These are phyloP conservation scores for Sporothrix luriei DNA, from an alignment of 2,329 filamentous ascomycete species.

Conservation along the genomic window DNA sequence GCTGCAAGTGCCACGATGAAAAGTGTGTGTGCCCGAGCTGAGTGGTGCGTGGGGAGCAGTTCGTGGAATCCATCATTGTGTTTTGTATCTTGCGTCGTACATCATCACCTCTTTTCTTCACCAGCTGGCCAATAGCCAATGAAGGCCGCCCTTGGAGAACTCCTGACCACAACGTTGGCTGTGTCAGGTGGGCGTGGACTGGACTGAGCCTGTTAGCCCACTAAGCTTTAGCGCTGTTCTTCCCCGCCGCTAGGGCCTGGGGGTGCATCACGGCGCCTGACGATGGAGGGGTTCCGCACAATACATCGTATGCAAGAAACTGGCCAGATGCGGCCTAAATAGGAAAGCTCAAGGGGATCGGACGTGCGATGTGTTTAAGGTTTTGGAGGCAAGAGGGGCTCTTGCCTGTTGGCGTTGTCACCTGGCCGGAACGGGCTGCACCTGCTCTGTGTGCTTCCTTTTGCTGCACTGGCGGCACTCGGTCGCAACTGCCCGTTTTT, in stretches of 20 bases:
- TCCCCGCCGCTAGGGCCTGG: constrained; percentile 27
- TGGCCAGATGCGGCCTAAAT: constrained; percentile 11
- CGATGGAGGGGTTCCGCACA: not conserved
- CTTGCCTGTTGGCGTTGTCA: constrained; percentile 12
- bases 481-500: not conserved
- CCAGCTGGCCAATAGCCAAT: constrained; percentile 19
- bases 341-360: not conserved
- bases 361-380: not conserved
- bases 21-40: constrained; percentile 17
- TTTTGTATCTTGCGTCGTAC: not conserved
- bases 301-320: not conserved
- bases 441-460: not conserved
- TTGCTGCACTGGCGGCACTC: not conserved
- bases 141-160: not conserved
- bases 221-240: constrained; percentile 3
- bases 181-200: constrained; percentile 1
- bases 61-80: not conserved
- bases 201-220: not conserved
- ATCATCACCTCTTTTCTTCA: not conserved
- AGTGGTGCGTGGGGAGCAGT: not conserved
- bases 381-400: constrained; percentile 7
- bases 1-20: not conserved
- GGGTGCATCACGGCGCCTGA: not conserved
- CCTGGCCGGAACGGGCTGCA: not conserved
- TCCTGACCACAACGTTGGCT: constrained; percentile 22